A percentile compares a stretch with the other conserved stretches of the same genome.
These are phyloP conservation scores for Colletotrichum incanum DNA, from an alignment of 2,329 filamentous ascomycete species.

Conservation along the genomic window DNA sequence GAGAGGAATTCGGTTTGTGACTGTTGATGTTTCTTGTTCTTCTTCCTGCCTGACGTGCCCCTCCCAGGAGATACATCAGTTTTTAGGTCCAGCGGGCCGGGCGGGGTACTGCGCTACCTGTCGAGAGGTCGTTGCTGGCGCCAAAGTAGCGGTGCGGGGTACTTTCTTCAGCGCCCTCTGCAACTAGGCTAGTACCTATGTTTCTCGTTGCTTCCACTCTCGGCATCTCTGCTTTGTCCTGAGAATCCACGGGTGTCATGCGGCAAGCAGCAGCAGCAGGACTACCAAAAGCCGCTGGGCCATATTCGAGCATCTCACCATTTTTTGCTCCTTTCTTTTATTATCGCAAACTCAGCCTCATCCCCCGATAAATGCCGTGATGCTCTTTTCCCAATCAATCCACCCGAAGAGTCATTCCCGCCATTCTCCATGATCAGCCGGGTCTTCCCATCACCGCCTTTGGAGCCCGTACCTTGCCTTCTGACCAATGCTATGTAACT, in stretches of 20 bases:
- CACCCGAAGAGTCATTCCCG: conserved; percentile 10
- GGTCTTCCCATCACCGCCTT: conserved; percentile 40
- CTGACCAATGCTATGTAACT: conserved; percentile 13
- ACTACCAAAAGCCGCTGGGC: conserved; percentile 19
- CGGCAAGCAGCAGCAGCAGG: neutral
- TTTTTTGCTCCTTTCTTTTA: neutral
- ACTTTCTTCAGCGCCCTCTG: conserved; percentile 31
- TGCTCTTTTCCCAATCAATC: neutral
- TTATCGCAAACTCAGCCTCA: conserved; percentile 5
- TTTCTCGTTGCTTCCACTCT: conserved; percentile 41
- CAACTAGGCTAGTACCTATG: conserved; percentile 37
- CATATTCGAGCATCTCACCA: conserved; percentile 22
- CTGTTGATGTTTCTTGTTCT: conserved; percentile 42
- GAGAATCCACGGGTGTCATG: conserved; percentile 27
- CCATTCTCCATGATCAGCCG: conserved; percentile 36
- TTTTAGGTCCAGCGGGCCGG: conserved; percentile 42
- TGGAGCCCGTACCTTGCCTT: conserved; percentile 27
- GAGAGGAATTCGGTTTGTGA: conserved; percentile 34
- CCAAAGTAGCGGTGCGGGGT: conserved; percentile 38
- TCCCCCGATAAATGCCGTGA: neutral
- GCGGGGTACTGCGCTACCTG: conserved; percentile 37
- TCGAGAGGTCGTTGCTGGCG: conserved; percentile 32
- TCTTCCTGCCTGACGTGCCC: conserved; percentile 40
- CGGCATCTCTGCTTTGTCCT: conserved; percentile 35
- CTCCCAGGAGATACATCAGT: conserved; percentile 34